A percentile compares a stretch with the other conserved stretches of the same genome.
Conservation (phyloP, 2,329 filamentous ascomycete species). For the Zalaria obscura region DNA sequence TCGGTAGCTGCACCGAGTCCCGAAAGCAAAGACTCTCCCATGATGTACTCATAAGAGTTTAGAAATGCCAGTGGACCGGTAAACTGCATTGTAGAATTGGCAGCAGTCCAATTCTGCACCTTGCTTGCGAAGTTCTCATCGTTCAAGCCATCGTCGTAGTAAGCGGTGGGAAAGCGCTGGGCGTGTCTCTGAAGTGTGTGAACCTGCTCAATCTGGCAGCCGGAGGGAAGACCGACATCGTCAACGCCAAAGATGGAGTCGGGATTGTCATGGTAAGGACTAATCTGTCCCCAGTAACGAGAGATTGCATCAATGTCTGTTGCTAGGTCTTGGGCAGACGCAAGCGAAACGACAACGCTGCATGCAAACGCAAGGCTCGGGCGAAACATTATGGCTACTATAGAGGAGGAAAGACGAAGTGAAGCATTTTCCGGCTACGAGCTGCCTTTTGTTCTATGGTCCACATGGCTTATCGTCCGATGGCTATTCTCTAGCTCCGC, state of each 20-base stretch:
- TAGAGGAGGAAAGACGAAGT: too few species aligned
- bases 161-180: slow-evolving; percentile 35
- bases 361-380: too few species aligned
- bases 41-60: slow-evolving; percentile 35
- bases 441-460: too few species aligned
- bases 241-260: slow-evolving; percentile 33
- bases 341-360: neutral
- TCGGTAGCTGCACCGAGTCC: slow-evolving; percentile 36
- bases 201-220: slow-evolving; percentile 42
- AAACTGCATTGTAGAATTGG: slow-evolving; percentile 21
- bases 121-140: slow-evolving; percentile 36
- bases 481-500: too few species aligned
- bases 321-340: slow-evolving; percentile 8
- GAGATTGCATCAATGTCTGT: slow-evolving; percentile 21
- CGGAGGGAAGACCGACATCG: slow-evolving; percentile 33
- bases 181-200: slow-evolving; percentile 42
- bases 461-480: too few species aligned
- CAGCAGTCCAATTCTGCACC: slow-evolving; percentile 29
- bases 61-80: slow-evolving; percentile 38
- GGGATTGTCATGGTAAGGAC: slow-evolving; percentile 32
- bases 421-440: too few species aligned
- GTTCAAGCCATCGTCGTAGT: slow-evolving; percentile 34
- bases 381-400: too few species aligned
- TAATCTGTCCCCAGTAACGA: slow-evolving; percentile 33
- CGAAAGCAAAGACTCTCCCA: slow-evolving; percentile 29